These are phyloP conservation scores for Poa annua DNA, from an alignment of 176 grass and related monocot genomes.

Conservation along the genomic window DNA sequence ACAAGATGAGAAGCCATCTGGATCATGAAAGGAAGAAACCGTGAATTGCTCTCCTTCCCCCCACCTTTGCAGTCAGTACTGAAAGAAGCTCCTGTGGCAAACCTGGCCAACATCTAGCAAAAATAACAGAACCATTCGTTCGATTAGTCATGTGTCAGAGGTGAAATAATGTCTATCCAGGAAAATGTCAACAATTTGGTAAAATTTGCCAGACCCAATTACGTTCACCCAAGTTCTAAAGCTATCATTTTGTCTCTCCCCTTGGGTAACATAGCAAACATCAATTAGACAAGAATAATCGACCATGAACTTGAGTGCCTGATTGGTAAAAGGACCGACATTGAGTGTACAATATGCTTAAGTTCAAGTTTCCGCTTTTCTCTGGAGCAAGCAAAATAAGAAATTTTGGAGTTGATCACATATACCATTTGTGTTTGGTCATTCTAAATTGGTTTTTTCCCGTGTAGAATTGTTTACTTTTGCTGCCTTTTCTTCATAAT, in stretches of 20 bases:
- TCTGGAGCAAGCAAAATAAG: slow-evolving; percentile 28
- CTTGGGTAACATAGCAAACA: neutral
- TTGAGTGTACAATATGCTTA: neutral
- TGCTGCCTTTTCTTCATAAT: neutral
- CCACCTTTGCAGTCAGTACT: slow-evolving; percentile 90
- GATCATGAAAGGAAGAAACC: slow-evolving; percentile 92
- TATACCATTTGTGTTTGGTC: slow-evolving; percentile 13
- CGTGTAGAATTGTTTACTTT: neutral
- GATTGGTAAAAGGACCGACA: slow-evolving; percentile 1
- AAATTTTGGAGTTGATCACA: neutral
- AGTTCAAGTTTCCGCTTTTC: slow-evolving; percentile 30
- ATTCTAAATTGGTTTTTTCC: neutral
- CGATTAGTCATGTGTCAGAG: slow-evolving; percentile 36
- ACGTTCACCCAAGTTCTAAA: neutral
- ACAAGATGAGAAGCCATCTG: slow-evolving; percentile 91
- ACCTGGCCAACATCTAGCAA: slow-evolving; percentile 89
- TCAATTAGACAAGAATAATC: neutral
- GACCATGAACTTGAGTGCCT: neutral
- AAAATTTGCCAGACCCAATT: slow-evolving; percentile 26
- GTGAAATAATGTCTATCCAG: slow-evolving; percentile 13
- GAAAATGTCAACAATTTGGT: slow-evolving; percentile 1
- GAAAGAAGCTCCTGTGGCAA: slow-evolving; percentile 90
- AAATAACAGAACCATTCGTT: slow-evolving; percentile 26
- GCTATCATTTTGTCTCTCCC: neutral
- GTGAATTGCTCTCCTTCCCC: slow-evolving; percentile 91